Evolutionary conservation across 2,329 filamentous ascomycete species (phyloP).

Genomic region (Emmonsiellopsis sp.): DNA sequence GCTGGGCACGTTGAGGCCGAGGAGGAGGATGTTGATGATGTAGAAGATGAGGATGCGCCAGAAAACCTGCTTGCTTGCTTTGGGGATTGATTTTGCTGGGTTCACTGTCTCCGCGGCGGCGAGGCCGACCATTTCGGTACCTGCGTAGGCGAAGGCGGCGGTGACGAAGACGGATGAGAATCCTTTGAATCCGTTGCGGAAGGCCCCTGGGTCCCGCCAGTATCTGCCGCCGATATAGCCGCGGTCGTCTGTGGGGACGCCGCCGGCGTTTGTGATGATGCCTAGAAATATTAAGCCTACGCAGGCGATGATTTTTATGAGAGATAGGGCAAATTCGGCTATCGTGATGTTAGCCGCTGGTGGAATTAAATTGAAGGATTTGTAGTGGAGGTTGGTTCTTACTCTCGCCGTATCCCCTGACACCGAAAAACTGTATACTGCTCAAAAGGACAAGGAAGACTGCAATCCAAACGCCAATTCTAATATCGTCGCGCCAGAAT

Average conservation of each 20-base stretch:
- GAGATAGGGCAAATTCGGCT: slow-evolving; percentile 43
- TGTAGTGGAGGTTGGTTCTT: not conserved
- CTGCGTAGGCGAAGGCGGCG: slow-evolving; percentile 28
- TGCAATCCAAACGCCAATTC: slow-evolving; percentile 33
- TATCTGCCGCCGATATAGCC: slow-evolving; percentile 55
- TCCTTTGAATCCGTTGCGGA: slow-evolving; percentile 53
- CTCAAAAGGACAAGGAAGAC: slow-evolving; percentile 51
- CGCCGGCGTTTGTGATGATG: slow-evolving; percentile 53
- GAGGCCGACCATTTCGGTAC: slow-evolving; percentile 44
- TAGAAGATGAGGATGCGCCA: slow-evolving; percentile 51
- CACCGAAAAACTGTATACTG: slow-evolving; percentile 51
- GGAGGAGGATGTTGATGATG: slow-evolving; percentile 45
- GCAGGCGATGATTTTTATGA: slow-evolving; percentile 41
- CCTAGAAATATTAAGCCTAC: slow-evolving; percentile 36
- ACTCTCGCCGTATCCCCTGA: slow-evolving; percentile 38
- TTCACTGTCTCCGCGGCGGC: slow-evolving; percentile 48
- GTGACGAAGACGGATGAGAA: slow-evolving; percentile 51
- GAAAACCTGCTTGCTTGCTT: slow-evolving; percentile 46
- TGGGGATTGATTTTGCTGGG: slow-evolving; percentile 45
- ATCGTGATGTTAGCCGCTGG: not conserved
- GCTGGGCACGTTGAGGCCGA: slow-evolving; percentile 48
- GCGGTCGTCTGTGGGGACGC: slow-evolving; percentile 47
- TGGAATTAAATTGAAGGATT: not conserved
- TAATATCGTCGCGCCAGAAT: slow-evolving; percentile 44
- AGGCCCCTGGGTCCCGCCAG: slow-evolving; percentile 60